These are phyloP conservation scores for Rhizomucor pusillus DNA, from an alignment of 371 early-diverging fungal genomes.

Conservation along the genomic window DNA sequence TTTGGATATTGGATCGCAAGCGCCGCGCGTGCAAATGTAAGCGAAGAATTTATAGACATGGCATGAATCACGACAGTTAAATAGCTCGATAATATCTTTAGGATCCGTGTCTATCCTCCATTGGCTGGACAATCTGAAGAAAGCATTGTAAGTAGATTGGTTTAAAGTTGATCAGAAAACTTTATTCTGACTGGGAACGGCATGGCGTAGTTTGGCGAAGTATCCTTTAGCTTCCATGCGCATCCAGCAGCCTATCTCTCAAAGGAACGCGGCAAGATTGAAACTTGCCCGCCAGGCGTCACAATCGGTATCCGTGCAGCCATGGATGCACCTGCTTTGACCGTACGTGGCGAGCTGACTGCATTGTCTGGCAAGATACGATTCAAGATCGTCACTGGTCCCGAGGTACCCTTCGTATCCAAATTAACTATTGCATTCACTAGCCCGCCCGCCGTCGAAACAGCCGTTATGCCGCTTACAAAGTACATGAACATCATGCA, in stretches of 20 bases:
- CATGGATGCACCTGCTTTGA: slow-evolving; percentile 24
- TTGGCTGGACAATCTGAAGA: slow-evolving; percentile 47
- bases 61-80: background rate
- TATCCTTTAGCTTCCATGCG: slow-evolving; percentile 44
- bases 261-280: slow-evolving; percentile 13
- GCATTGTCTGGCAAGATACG: slow-evolving; percentile 37
- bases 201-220: slow-evolving; percentile 39
- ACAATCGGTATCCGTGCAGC: slow-evolving; percentile 31
- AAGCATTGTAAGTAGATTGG: slow-evolving; percentile 28
- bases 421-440: slow-evolving; percentile 45
- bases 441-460: slow-evolving; percentile 35
- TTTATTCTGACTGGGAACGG: too few species aligned
- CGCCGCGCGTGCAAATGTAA: slow-evolving; percentile 44
- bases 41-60: background rate
- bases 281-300: slow-evolving; percentile 34
- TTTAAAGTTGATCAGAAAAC: background rate
- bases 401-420: slow-evolving; percentile 42
- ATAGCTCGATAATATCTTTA: slow-evolving; percentile 1
- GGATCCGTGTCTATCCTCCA: slow-evolving; percentile 44
- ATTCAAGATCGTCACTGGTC: slow-evolving; percentile 38
- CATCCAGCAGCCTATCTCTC: slow-evolving; percentile 35
- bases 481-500: slow-evolving; percentile 45
- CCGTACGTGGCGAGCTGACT: slow-evolving; percentile 39
- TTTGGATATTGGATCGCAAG: slow-evolving; percentile 46
- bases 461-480: slow-evolving; percentile 41